Evolutionary conservation across 495 filamentous ascomycete genomes (phyloP), one percentile per base, ranked within the genome.

Genomic region (Podospora pseudoanserina): DNA sequence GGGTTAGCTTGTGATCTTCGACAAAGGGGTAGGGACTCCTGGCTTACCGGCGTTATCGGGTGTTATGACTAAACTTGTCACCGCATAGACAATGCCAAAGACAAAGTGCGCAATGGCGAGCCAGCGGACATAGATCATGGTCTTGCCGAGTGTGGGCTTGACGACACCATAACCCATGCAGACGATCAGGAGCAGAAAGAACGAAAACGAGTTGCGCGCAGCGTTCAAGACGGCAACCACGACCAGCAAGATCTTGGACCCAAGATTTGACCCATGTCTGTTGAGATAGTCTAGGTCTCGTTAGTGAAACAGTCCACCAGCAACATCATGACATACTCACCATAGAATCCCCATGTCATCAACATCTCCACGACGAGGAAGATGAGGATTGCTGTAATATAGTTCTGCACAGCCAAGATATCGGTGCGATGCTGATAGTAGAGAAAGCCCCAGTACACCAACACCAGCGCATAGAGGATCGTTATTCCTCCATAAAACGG

Each of bases 81-180:
- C 84, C 16, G 93, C 90, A 75, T 98, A 99, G 65, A 97, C 89
- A 71, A 99, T 87, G 23, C 93, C 95, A 72, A 98, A 99, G 63
- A 96, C 81, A 72, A 99, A 99, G 79, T 99, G 95, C 2, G 87
- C 89, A 70, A 92, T 89, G 58, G 96, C 96, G 6, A 99, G 85
- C 72, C 89, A 89, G n/a, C 95, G 90, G 63, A 97, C 93, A 72
- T 91, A 94, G 68, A 93, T 86, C 95, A 99, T 99, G 2, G 93
- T 92, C 70, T 90, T 88, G 65, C 95, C 95, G 3, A 99, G 84
- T n/a, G 88, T 91, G 5, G 89, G 94, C 78, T 97, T 97, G 68
- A 98, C 95, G 26, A 99, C 95, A 73, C 95, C 95, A 71, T 99
- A 99, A 60, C 95, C 95, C 95, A 99, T 98, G 78, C 95, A 99